These are phyloP conservation scores for Trichoderma atrobrunneum DNA, from an alignment of 2,329 filamentous ascomycete genomes.

Conservation along the genomic window DNA sequence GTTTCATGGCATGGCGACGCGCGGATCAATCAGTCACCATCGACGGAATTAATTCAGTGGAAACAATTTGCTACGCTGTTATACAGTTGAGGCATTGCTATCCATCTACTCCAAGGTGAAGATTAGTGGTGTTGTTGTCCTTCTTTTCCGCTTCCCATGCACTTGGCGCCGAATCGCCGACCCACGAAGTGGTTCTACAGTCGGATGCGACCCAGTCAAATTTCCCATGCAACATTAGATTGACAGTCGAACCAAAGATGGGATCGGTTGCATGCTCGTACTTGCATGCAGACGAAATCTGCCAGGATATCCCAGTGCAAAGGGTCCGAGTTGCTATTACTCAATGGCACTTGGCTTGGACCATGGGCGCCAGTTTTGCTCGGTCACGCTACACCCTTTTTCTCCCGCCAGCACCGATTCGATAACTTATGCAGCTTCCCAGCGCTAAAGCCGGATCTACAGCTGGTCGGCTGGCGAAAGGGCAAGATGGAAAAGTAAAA, in stretches of 20 bases:
- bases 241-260: slow-evolving; percentile 10
- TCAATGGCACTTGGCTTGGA: slow-evolving; percentile 4
- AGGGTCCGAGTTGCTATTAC: slow-evolving; percentile 10
- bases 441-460: slow-evolving; percentile 1
- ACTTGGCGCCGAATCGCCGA: background rate
- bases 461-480: background rate
- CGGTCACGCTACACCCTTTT: slow-evolving; percentile 19
- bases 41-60: background rate
- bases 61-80: background rate
- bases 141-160: background rate
- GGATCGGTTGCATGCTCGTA: slow-evolving; percentile 2
- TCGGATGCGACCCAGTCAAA: slow-evolving; percentile 6
- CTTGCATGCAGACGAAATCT: background rate
- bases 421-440: slow-evolving; percentile 1
- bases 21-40: background rate
- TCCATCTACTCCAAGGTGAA: background rate
- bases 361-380: slow-evolving; percentile 10
- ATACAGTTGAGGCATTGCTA: background rate
- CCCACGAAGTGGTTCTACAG: background rate
- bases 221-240: background rate
- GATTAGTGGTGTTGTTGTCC: background rate
- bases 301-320: background rate
- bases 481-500: background rate
- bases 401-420: background rate
- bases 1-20: background rate